Evolutionary conservation across 169 alveolate species (phyloP).

Genomic region (Plasmodium gallinaceum): DNA sequence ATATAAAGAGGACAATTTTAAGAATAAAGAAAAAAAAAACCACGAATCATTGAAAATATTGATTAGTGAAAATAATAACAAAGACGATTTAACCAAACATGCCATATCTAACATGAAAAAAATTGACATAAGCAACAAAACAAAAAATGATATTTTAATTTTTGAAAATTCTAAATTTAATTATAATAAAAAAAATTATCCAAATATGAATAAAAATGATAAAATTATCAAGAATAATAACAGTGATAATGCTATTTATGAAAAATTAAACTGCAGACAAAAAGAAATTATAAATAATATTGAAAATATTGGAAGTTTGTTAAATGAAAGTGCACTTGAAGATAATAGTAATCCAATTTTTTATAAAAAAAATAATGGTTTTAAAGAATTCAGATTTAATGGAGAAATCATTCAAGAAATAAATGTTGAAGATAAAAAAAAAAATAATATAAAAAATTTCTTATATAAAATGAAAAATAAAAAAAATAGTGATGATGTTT

Average conservation of each 20-base stretch:
- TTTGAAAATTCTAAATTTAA: conserved; percentile 11
- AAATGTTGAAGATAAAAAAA: conserved; percentile 60
- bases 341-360: conserved; percentile 9
- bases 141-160: conserved; percentile 2
- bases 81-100: background rate
- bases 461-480: conserved; percentile 64
- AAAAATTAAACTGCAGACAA: background rate
- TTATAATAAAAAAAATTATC: conserved; percentile 6
- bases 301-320: conserved; percentile 16
- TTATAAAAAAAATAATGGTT: background rate
- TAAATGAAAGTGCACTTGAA: background rate
- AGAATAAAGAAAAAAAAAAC: conserved; percentile 8
- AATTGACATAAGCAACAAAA: conserved; percentile 5
- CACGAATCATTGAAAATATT: conserved; percentile 17
- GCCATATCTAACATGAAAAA: background rate
- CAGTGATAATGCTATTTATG: background rate
- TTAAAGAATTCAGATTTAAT: background rate
- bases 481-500: conserved; percentile 40
- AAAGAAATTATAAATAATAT: conserved; percentile 17
- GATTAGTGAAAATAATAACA: conserved; percentile 23
- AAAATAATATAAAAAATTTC: conserved; percentile 40
- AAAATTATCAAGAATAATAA: conserved; percentile 16
- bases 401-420: conserved; percentile 10
- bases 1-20: conserved; percentile 1
- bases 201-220: conserved; percentile 4